Evolutionary conservation across 2,329 filamentous ascomycete genomes (phyloP).

Genomic region (Cladosporium sp.): DNA sequence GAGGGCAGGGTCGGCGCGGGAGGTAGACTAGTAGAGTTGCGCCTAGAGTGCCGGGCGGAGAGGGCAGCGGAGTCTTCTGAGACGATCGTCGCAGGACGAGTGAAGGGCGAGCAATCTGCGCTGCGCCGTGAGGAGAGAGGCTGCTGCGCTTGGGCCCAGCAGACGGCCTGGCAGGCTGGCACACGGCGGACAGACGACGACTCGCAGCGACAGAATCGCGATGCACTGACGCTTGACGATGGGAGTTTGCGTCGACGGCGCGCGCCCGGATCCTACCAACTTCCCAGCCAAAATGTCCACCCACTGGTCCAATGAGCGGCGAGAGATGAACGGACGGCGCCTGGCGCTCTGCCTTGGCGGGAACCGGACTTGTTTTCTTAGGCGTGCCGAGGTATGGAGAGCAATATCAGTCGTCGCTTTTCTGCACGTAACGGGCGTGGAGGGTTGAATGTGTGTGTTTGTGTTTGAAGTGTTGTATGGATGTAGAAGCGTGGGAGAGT

Average conservation of each 20-base stretch:
- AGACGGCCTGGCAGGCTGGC: not conserved
- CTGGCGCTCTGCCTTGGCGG: not conserved
- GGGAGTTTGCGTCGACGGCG: not conserved
- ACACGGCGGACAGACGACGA: no score
- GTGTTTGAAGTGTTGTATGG: no score
- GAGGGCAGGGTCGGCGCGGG: not conserved
- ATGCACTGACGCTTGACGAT: no score
- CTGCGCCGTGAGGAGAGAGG: not conserved
- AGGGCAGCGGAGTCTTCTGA: not conserved
- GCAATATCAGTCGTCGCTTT: not conserved
- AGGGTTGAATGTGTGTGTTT: no score
- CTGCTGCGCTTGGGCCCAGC: not conserved
- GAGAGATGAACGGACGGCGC: no score
- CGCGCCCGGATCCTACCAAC: not conserved
- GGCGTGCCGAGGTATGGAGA: not conserved
- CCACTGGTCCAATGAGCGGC: not conserved
- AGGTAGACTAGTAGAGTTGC: not conserved
- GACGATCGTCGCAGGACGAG: not conserved
- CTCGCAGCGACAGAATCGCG: no score
- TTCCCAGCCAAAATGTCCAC: no score
- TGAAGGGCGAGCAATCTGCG: slow-evolving; percentile 3
- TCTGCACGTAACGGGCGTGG: no score
- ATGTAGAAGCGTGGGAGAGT: not conserved
- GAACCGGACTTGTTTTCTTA: not conserved
- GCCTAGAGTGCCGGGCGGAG: not conserved